Evolutionary conservation across 139 green algal genomes (phyloP), one percentile per base, ranked within the genome.

Genomic region (Coelastrella sp.): DNA sequence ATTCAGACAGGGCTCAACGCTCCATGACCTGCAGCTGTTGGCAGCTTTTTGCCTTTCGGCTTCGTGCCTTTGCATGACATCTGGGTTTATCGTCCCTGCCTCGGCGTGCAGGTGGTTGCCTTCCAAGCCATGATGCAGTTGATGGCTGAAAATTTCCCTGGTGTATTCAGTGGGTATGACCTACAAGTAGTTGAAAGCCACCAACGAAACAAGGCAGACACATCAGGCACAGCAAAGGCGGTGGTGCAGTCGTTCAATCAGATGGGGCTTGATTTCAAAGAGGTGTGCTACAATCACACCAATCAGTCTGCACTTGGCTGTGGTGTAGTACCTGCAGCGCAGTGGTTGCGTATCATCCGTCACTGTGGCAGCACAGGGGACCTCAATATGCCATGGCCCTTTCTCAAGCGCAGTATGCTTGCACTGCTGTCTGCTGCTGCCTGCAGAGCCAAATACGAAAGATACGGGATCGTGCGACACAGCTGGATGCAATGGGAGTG

Each of bases 171-270:
- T 0, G 97, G 97, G 35, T 99, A 99, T 94, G 97, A 90, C 58
- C 93, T 99, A 75, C 78, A 83, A 7, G 98, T 99, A 49, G 91
- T 96, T 14, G 98, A 99, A 94, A 99, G 96, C 70, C 98, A 99
- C 92, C 98, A 99, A 92, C 93, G 91, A 20, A 97, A 93, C 74
- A 99, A 99, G 94, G 97, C 96, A 59, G 97, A 99, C 93, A 86
- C 81, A 19, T 88, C 78, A 27, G 88, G 88, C 57, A 91, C 88
- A 80, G 88, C 88, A 19, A 88, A 88, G 80, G 88, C 80, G 70
- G 88, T 91, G 66, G 88, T 91, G 68, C 65, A 66, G 70, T 91
- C 88, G 8, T 86, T 91, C 68, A 63, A 65, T 22, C 15, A 63
- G 19, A 88, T 91, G 80, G 88, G 88, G 0, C 10, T 91, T 14